Evolutionary conservation across 495 filamentous ascomycete genomes (phyloP).

Genomic region (Penicillium atrosanguineum): DNA sequence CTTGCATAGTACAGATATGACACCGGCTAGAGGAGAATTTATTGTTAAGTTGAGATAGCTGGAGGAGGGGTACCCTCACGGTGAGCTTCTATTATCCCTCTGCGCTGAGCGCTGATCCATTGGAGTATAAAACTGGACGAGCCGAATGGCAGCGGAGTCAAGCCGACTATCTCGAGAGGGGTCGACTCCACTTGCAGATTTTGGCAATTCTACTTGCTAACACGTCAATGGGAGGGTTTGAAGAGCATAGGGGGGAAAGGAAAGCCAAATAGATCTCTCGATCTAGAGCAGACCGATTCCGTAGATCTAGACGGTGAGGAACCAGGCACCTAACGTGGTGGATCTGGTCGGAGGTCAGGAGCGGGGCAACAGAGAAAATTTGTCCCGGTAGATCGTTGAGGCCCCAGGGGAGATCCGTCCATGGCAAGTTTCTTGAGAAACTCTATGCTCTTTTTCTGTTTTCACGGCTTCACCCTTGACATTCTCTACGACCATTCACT

Average conservation of each 20-base stretch:
- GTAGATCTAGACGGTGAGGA: constrained; percentile 16
- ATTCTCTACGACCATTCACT: not conserved
- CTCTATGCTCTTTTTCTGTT: not conserved
- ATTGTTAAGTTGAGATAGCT: not conserved
- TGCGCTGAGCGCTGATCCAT: not conserved
- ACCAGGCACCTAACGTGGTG: constrained; percentile 23
- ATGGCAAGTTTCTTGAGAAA: not conserved
- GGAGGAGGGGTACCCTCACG: not conserved
- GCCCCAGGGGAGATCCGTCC: constrained; percentile 2
- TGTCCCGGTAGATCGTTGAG: constrained; percentile 24
- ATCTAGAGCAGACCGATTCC: not conserved
- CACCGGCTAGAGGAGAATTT: not conserved
- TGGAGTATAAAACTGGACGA: not conserved
- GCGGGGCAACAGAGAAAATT: constrained; percentile 36
- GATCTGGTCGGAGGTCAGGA: constrained; percentile 21
- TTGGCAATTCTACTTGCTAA: not conserved
- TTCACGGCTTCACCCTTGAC: not conserved
- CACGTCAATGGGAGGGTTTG: not conserved
- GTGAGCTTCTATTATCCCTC: not conserved
- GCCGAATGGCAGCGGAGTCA: constrained; percentile 15
- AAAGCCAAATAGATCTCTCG: not conserved
- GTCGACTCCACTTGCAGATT: constrained; percentile 13
- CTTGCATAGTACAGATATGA: not conserved
- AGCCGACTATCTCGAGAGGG: constrained; percentile 17
- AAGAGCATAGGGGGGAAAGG: not conserved